Conservation (phyloP, 1,284 basidiomycete genomes). For the Clitocybe nebularis region DNA sequence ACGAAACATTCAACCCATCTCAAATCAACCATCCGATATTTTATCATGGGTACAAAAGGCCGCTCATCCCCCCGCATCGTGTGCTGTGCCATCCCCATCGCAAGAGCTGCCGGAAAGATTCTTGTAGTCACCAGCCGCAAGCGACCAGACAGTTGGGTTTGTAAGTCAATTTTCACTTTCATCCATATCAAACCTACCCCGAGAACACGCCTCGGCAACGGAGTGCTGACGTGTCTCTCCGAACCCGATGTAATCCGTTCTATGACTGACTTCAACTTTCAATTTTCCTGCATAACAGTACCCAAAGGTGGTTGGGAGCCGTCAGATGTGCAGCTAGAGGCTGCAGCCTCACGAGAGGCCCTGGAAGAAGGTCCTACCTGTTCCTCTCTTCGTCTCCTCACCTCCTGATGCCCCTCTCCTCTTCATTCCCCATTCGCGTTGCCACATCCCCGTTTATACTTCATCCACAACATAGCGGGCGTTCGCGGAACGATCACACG, state of each 20-base stretch:
- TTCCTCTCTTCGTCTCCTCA: slow-evolving; percentile 71
- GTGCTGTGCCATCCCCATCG: slow-evolving; percentile 81
- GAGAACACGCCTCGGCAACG: slow-evolving; percentile 5
- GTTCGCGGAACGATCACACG: slow-evolving; percentile 23
- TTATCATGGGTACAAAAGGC: slow-evolving; percentile 70
- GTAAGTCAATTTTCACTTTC: slow-evolving; percentile 48
- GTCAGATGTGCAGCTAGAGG: slow-evolving; percentile 72
- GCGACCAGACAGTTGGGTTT: slow-evolving; percentile 74
- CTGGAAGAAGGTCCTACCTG: slow-evolving; percentile 89
- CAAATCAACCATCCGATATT: slow-evolving; percentile 12
- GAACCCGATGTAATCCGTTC: slow-evolving; percentile 7
- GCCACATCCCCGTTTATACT: slow-evolving; percentile 27
- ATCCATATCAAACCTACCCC: not conserved
- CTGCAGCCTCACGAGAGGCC: slow-evolving; percentile 83
- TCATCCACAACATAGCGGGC: slow-evolving; percentile 21
- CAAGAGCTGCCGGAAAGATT: slow-evolving; percentile 65
- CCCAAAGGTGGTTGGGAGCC: slow-evolving; percentile 85
- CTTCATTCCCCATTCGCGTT: slow-evolving; percentile 27
- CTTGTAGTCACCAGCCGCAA: slow-evolving; percentile 80
- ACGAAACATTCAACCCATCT: slow-evolving; percentile 15
- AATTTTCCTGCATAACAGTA: slow-evolving; percentile 40
- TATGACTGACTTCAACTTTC: slow-evolving; percentile 12
- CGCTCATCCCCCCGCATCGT: slow-evolving; percentile 75
- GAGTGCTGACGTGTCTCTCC: slow-evolving; percentile 16
- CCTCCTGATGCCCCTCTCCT: slow-evolving; percentile 50